Conservation (phyloP, 306 rosid genomes). For the Rosa multiflora region DNA sequence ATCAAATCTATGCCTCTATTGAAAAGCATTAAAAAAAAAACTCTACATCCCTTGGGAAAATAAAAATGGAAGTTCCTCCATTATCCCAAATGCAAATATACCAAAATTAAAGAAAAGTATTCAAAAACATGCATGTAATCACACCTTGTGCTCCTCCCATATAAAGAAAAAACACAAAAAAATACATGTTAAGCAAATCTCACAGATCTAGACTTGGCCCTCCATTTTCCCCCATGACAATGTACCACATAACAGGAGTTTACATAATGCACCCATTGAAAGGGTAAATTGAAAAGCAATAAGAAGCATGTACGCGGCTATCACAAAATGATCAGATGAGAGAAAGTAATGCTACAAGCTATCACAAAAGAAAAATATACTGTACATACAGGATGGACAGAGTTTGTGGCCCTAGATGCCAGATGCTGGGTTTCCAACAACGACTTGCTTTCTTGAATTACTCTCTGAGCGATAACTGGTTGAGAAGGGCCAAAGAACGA, state of each 20-base stretch:
- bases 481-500: conserved; percentile 90
- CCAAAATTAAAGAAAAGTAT: neutral
- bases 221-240: neutral
- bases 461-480: conserved; percentile 81
- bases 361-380: conserved; percentile 13
- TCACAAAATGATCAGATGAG: conserved; percentile 12
- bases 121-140: neutral
- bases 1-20: conserved; percentile 7
- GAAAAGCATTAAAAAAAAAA: neutral
- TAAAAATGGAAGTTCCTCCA: neutral
- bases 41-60: neutral
- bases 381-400: conserved; percentile 52
- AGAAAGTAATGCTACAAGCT: neutral
- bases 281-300: neutral
- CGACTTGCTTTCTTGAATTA: conserved; percentile 93
- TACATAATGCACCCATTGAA: neutral
- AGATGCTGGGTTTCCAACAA: conserved; percentile 70
- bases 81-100: neutral
- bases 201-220: neutral
- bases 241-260: neutral
- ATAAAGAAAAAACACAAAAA: neutral
- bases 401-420: conserved; percentile 46
- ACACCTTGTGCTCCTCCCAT: neutral
- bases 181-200: neutral
- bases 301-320: conserved; percentile 5